Evolutionary conservation across 768 basidiomycete genomes (phyloP).

Genomic region (Lactarius pseudohatsudake): DNA sequence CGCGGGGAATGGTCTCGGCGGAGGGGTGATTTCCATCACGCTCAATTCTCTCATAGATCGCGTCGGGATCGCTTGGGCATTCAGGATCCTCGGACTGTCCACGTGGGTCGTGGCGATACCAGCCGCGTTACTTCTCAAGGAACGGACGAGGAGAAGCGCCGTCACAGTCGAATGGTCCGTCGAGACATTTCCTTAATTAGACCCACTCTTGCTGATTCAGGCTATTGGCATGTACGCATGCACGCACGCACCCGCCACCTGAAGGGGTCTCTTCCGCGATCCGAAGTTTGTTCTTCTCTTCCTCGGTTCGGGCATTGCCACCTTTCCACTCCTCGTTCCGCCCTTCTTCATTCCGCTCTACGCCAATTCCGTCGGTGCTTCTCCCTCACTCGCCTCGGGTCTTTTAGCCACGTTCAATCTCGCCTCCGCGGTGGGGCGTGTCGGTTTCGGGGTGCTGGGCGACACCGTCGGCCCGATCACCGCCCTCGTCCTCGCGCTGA

Average conservation of each 20-base stretch:
- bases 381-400: constrained; percentile 32
- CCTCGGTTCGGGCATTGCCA: constrained; percentile 37
- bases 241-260: no score
- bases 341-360: constrained; percentile 42
- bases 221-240: neutral
- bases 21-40: constrained; percentile 35
- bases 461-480: constrained; percentile 37
- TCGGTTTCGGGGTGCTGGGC: constrained; percentile 34
- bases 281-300: constrained; percentile 34
- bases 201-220: neutral
- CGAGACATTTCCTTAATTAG: neutral
- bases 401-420: constrained; percentile 40
- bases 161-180: constrained; percentile 32
- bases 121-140: constrained; percentile 34
- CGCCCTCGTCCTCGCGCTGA: constrained; percentile 33
- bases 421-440: constrained; percentile 38
- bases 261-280: constrained; percentile 37
- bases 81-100: constrained; percentile 35
- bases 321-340: constrained; percentile 40
- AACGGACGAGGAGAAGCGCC: constrained; percentile 30
- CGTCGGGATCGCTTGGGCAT: constrained; percentile 37
- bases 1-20: constrained; percentile 37
- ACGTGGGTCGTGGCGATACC: constrained; percentile 34
- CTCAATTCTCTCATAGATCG: constrained; percentile 34
- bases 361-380: constrained; percentile 34